phyloP scores from a whole-genome alignment of 2,329 filamentous ascomycete species.

The Alternaria sp. region DNA sequence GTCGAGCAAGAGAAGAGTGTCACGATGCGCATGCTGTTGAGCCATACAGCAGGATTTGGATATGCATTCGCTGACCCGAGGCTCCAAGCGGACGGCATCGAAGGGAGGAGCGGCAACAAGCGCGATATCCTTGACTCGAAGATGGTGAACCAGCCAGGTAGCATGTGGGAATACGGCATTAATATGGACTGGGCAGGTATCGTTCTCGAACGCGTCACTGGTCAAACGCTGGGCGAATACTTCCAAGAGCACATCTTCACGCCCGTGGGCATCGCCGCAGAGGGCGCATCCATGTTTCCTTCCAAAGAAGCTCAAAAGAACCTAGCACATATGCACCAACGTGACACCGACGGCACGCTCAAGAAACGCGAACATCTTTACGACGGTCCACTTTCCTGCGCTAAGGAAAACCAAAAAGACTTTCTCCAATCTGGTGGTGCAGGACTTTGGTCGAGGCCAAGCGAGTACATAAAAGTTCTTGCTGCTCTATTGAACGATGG shows the following conservation, averaged over 20 bases:
- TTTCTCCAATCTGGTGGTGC: conserved; percentile 69
- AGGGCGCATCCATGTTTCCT: conserved; percentile 66
- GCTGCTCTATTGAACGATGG: conserved; percentile 71
- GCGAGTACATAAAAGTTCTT: conserved; percentile 69
- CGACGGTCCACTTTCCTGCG: conserved; percentile 56
- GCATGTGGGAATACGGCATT: conserved; percentile 65
- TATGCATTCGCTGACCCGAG: conserved; percentile 60
- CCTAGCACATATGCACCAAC: conserved; percentile 66
- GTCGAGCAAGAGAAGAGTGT: conserved; percentile 54
- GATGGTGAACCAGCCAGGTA: conserved; percentile 70
- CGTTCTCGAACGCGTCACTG: conserved; percentile 56
- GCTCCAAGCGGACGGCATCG: conserved; percentile 54
- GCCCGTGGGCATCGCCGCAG: conserved; percentile 53
- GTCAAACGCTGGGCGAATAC: conserved; percentile 55
- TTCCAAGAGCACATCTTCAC: conserved; percentile 57
- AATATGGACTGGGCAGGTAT: conserved; percentile 62
- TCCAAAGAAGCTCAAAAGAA: conserved; percentile 61
- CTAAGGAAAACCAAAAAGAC: conserved; percentile 53
- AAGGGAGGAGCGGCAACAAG: conserved; percentile 37
- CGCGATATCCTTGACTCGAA: conserved; percentile 61
- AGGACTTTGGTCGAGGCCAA: conserved; percentile 66
- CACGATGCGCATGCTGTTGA: conserved; percentile 60
- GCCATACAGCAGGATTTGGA: conserved; percentile 60
- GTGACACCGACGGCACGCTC: conserved; percentile 53
- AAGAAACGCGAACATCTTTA: conserved; percentile 60